phyloP scores from a whole-genome alignment of 306 rosid genomes.

The Cicer yamashitae region DNA sequence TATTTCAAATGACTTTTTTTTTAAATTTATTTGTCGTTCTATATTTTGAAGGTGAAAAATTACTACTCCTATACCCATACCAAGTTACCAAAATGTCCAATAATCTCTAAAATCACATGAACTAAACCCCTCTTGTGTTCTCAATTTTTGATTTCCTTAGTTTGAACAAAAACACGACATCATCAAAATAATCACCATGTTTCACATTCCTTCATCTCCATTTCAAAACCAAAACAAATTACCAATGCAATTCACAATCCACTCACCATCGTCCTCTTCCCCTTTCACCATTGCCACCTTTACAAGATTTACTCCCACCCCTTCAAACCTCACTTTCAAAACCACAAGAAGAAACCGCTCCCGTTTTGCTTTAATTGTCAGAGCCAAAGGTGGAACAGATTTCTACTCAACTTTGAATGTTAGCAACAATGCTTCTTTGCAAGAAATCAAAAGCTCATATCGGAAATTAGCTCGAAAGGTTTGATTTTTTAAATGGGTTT shows the following conservation, averaged over 20 bases:
- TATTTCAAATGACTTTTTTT: no score
- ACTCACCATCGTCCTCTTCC: constrained; percentile 37
- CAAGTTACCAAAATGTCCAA: no score
- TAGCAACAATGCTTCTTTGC: constrained; percentile 64
- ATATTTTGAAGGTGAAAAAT: no score
- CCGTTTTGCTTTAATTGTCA: constrained; percentile 36
- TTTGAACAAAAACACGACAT: background rate
- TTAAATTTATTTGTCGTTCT: no score
- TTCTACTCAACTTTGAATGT: constrained; percentile 76
- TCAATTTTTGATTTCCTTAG: no score
- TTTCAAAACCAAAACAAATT: constrained; percentile 37
- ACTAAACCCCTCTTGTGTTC: background rate
- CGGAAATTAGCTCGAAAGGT: constrained; percentile 93
- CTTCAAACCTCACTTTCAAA: constrained; percentile 46
- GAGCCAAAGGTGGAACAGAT: constrained; percentile 62
- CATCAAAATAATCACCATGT: background rate
- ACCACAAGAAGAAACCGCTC: constrained; percentile 39
- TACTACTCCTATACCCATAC: no score
- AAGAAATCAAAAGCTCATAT: constrained; percentile 78
- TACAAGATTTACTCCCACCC: constrained; percentile 41
- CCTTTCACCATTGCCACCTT: constrained; percentile 38
- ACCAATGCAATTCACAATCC: constrained; percentile 44
- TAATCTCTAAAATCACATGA: no score
- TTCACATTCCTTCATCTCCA: background rate
- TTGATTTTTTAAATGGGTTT: background rate